These are phyloP conservation scores for Pythium brachiatum DNA, from an alignment of 352 stramenopile genomes.

Conservation along the genomic window DNA sequence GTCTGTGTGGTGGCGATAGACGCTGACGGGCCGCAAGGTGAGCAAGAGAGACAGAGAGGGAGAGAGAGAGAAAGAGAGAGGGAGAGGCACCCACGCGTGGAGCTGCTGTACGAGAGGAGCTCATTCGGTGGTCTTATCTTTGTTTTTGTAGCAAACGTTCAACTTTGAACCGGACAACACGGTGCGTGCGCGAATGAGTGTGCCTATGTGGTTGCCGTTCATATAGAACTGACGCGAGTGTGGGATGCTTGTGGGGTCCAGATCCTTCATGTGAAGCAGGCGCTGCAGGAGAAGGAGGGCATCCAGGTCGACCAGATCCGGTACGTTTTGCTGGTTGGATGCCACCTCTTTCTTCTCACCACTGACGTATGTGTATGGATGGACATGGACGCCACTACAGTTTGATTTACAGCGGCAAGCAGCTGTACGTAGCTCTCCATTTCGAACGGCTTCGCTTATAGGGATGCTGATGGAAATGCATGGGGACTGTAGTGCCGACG, in stretches of 20 bases:
- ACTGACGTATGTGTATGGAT: background rate
- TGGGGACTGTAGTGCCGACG: conserved; percentile 67
- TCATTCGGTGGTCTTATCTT: too few species aligned
- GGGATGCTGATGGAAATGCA: background rate
- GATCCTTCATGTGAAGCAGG: conserved; percentile 97
- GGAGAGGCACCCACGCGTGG: background rate
- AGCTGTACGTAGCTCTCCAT: conserved; percentile 56
- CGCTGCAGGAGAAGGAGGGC: conserved; percentile 98
- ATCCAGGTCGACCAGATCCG: conserved; percentile 89
- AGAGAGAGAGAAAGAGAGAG: too few species aligned
- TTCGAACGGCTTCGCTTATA: background rate
- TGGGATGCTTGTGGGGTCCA: conserved; percentile 27
- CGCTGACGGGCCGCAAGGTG: conserved; percentile 81
- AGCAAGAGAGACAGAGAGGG: too few species aligned
- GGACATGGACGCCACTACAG: conserved; percentile 28
- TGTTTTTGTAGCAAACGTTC: conserved; percentile 70
- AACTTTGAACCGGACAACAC: conserved; percentile 89
- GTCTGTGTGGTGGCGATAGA: conserved; percentile 35
- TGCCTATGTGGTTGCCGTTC: background rate
- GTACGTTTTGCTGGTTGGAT: too few species aligned
- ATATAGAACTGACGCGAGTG: background rate
- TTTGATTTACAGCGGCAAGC: conserved; percentile 98
- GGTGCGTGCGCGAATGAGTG: conserved; percentile 27
- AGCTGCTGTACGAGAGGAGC: background rate
- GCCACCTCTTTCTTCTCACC: too few species aligned